Evolutionary conservation across 2,329 filamentous ascomycete species (phyloP), one percentile per base, ranked within the genome.

Genomic region (Ceratocystis huliohia): DNA sequence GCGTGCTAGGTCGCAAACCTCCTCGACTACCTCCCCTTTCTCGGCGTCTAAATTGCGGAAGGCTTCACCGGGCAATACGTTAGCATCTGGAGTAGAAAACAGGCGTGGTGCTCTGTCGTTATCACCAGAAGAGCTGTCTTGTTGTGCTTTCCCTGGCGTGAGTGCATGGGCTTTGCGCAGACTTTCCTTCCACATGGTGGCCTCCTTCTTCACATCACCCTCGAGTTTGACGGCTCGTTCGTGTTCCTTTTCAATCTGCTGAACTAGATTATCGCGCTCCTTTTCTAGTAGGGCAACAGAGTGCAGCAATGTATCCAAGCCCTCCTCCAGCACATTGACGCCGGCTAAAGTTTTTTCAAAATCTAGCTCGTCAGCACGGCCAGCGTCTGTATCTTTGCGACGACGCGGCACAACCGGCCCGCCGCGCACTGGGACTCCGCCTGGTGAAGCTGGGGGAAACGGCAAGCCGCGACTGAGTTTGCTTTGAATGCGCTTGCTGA

Each of bases 281-380:
- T 78, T 76, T 65, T 76, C 76, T 41, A 90, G 77, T 59, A 89
- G 74, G 69, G 82, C 80, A 28, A 88, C 81, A 3, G 83, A 80
- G 74, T 89, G 86, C 53, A 85, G 75, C 22, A 82, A 76, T 1
- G 86, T 84, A 17, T 83, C 85, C 4, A 89, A 80, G 74, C 82
- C 80, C 68, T 76, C 76, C 72, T 88, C 82, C 30, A 87, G 74
- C 7, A 74, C 74, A 66, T 78, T 75, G 69, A 83, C 83, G n/a
- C 80, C 81, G 70, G 85, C 82, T 7, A 87, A 76, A 15, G 86
- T 81, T 70, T 79, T 82, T 72, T 89, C 86, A 69, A 86, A 86
- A 71, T 88, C 81, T 61, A 90, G 82, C 71, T 87, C 84, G 33
- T 79, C 77, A 57, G 81, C 82, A 63, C 83, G 79, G 17, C 79